Base-by-base conservation (phyloP, 164 flowering plant genomes). In the Annona squamosa region DNA sequence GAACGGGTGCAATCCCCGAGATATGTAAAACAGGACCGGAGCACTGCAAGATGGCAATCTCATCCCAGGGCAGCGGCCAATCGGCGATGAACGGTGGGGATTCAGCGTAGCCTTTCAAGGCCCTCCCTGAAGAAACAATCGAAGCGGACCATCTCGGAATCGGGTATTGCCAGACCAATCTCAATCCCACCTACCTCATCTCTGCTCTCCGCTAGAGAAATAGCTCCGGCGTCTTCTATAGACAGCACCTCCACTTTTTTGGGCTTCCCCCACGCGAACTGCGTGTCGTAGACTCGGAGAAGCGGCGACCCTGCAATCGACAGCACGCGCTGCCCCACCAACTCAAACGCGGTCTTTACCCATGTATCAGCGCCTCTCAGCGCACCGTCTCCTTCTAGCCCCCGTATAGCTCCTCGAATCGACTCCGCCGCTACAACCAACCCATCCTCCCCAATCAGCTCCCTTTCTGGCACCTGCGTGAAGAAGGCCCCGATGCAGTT, bases 241-340 rank as follows among this genome's bases (percentile, higher is more conserved):
- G 85, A 85, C 18, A 81, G 74, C 4, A 75, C 41, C 46, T 87
- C 90, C 1, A 26, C 71, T 76, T 83, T 86, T 47, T 45, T 81
- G 0, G 90, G 88, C 78, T 59, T 86, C 10, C 91, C 91, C 84
- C 83, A 87, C 12, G 91, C 91, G 66, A 84, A 89, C 83, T 89
- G 87, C 3, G 78, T 80, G 17, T 81, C 85, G 46, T 89, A 89
- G 6, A 68, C 74, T 1, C 47, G 73, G 5, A 84, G 56, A 70
- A 69, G 81, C 3, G 87, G 83, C 6, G 91, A 81, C 3, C 88
- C 87, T 0, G 85, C 76, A 16, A 86, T 79, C 5, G 48, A 13
- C 3, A 79, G 7, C 0, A 42, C 42, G 12, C 66, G 41, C 42
- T 18, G 41, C 3, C 72, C 61, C 2, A 17, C 72, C 13, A 2